Conservation (phyloP, 225 moss, liverwort and hornwort species). For the Antitrichia curtipendula region DNA sequence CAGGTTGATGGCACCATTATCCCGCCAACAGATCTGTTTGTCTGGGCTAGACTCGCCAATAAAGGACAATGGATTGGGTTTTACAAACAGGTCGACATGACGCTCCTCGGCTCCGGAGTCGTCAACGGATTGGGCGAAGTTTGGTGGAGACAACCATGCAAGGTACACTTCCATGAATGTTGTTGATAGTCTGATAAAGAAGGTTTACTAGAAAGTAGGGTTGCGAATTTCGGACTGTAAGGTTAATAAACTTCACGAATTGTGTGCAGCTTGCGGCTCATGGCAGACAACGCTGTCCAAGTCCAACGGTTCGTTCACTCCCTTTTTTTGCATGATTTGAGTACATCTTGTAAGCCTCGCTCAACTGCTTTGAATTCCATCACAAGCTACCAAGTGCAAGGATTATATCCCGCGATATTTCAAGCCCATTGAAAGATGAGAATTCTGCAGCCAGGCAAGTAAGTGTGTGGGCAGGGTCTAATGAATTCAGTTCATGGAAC, state of each 20-base stretch:
- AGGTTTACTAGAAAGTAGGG: background rate
- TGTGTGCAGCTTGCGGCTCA: slow-evolving; percentile 15
- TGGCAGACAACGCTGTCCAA: slow-evolving; percentile 28
- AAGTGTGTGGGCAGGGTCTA: background rate
- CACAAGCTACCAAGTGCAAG: background rate
- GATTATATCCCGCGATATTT: background rate
- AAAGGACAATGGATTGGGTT: slow-evolving; percentile 47
- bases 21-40: slow-evolving; percentile 14
- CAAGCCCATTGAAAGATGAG: background rate
- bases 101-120: slow-evolving; percentile 18
- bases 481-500: background rate
- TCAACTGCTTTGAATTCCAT: background rate
- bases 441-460: background rate
- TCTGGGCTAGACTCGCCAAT: slow-evolving; percentile 23
- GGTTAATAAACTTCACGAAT: background rate
- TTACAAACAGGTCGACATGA: slow-evolving; percentile 26
- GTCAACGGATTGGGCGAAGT: slow-evolving; percentile 35
- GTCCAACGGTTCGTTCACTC: slow-evolving; percentile 30
- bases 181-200: background rate
- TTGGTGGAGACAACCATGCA: slow-evolving; percentile 47
- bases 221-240: background rate
- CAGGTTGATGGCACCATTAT: slow-evolving; percentile 36
- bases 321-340: background rate
- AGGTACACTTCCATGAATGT: background rate
- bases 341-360: background rate